Base-by-base conservation (phyloP, 2,329 filamentous ascomycete genomes). In the Sporothrix brasiliensis region DNA sequence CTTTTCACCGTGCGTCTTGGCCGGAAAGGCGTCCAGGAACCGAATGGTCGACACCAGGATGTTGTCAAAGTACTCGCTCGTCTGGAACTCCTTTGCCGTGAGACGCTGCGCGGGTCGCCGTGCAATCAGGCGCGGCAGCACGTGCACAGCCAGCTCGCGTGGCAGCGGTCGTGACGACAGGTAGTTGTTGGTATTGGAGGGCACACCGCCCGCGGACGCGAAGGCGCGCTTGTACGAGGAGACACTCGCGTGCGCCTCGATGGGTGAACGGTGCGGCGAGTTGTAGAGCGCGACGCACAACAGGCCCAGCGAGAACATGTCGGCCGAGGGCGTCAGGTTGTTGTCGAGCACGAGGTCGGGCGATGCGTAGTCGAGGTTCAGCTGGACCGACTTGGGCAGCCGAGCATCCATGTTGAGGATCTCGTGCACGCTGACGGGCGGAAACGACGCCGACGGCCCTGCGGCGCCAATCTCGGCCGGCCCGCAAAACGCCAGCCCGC, bases 31-130 rank as follows among this genome's bases (percentile, higher is more conserved):
- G 76, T 99, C 95, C 34, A 99, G 83, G 77, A 99, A 99, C 14
- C 95, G 92, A 73, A 99, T 97, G 0, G 95, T 97, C 0, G 94
- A 97, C 27, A 99, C 93, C 4, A 99, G 84, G 60, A 98, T 92
- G 76, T 98, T 99, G 80, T 99, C 93, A 78, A 99, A 99, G 78
- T 96, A 99, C 74, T 92, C 90, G 76, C 93, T 96, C 79, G 97
- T 89, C 77, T 99, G 95, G 75, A 99, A 98, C 76, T 97, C 94
- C 69, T 88, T 89, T 4, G 94, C 93, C 34, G 89, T 93, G 82
- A 98, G 87, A 58, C 95, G 88, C 78, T 97, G 92, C 3, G 93
- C 93, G 2, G 95, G 93, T 69, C 93, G 85, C 73, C 95, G 87
- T 0, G 94, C 95, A 70, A 99, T 94, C 58, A 99, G 86, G 34